Conservation (phyloP, 2,329 filamentous ascomycete genomes). For the Seiridium cupressi region DNA sequence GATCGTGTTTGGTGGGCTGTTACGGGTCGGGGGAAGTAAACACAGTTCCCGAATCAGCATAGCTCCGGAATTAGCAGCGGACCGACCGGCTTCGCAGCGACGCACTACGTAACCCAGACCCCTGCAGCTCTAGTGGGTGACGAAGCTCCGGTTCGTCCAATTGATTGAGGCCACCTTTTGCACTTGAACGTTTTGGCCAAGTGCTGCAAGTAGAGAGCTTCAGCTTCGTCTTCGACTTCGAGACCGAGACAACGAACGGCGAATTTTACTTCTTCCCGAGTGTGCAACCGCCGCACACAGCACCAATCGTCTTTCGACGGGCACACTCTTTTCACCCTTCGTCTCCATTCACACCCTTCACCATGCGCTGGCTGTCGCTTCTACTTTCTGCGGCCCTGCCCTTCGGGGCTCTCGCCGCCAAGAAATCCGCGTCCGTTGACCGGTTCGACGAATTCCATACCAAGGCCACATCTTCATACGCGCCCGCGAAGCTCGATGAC, state of each 20-base stretch:
- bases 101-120: background rate
- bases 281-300: conserved; percentile 1
- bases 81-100: background rate
- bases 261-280: background rate
- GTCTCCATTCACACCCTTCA: conserved; percentile 27
- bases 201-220: too few species aligned
- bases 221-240: background rate
- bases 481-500: conserved; percentile 76
- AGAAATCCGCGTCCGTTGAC: conserved; percentile 57
- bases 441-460: conserved; percentile 70
- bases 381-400: conserved; percentile 63
- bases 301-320: conserved; percentile 6
- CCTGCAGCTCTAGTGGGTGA: background rate
- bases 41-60: conserved; percentile 17
- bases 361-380: conserved; percentile 67
- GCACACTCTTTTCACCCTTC: conserved; percentile 2
- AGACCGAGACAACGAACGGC: background rate
- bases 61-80: conserved; percentile 9
- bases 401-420: conserved; percentile 59
- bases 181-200: background rate
- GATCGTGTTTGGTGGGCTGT: conserved; percentile 19
- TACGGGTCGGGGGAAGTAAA: conserved; percentile 16
- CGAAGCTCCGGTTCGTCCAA: background rate
- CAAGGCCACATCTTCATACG: conserved; percentile 59
- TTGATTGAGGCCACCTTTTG: conserved; percentile 8